Base-by-base conservation (phyloP, 306 rosid species). In the Quercus bicolor region DNA sequence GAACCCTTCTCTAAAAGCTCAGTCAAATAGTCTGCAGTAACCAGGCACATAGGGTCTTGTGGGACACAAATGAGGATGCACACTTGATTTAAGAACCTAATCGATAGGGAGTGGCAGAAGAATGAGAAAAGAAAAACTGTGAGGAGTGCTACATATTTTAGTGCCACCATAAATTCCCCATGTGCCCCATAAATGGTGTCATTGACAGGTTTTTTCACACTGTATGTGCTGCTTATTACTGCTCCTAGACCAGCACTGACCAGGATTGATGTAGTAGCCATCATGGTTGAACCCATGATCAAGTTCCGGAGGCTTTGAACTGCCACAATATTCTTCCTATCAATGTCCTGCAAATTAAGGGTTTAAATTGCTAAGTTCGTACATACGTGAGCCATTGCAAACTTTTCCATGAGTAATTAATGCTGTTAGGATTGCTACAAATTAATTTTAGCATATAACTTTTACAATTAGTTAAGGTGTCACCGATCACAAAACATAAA, bases 231-330 rank as follows among this genome's bases (percentile, higher is more conserved):
- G 80, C 90, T 87, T 15, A 84, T 37, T 10, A 84, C 55, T 0
- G 87, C 86, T 33, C 77, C 78, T 21, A 87, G 77, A 21, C 85
- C 80, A 0, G 86, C 72, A 53, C 78, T 76, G 23, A 87, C 78
- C 53, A 85, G 81, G 48, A 87, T 74, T 18, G 86, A 83, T 12
- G 86, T 75, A 6, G 88, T 87, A 1, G 86, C 86, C 88, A 87
- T 74, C 26, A 87, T 85, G 53, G 88, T 79, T 51, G 86, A 76
- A 10, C 88, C 90, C 90, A 87, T 84, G 5, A 87, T 81, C 53
- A 51, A 18, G 80, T 87, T 87, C 43, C 88, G 75, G 2, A 87
- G 56, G 10, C 86, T 84, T 77, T 87, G 90, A 45, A 87, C 71
- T 4, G 81, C 85, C 51, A 87, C 34, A 33, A 87, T 78, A 75